A percentile compares a stretch with the other conserved stretches of the same genome.
These are phyloP conservation scores for Arthrobotrys musiformis DNA, from an alignment of 2,329 filamentous ascomycete genomes.

Conservation along the genomic window DNA sequence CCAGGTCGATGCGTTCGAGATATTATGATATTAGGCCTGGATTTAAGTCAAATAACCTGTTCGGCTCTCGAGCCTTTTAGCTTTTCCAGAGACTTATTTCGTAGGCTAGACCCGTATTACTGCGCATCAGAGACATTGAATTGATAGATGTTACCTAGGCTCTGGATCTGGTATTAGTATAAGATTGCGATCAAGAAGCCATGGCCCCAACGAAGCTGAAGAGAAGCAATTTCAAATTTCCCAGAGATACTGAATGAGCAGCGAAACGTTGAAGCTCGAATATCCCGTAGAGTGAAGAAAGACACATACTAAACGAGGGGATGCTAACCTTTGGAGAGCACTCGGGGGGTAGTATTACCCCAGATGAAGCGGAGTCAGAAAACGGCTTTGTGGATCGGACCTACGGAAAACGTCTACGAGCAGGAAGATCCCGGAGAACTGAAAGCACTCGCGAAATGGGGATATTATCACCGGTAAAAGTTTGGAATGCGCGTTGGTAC, in stretches of 20 bases:
- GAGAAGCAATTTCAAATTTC: slow-evolving; percentile 14
- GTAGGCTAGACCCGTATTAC: too few species aligned
- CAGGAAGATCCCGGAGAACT: not conserved
- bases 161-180: slow-evolving; percentile 9
- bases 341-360: slow-evolving; percentile 18
- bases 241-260: slow-evolving; percentile 21
- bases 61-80: too few species aligned
- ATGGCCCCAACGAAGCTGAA: slow-evolving; percentile 30
- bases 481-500: not conserved
- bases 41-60: too few species aligned
- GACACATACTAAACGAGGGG: slow-evolving; percentile 15
- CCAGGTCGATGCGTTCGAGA: too few species aligned
- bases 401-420: not conserved
- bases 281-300: not conserved
- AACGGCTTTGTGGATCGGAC: slow-evolving; percentile 4
- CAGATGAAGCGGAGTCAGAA: slow-evolving; percentile 19
- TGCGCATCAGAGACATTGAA: slow-evolving; percentile 14
- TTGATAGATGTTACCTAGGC: not conserved
- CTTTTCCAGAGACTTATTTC: too few species aligned
- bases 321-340: slow-evolving; percentile 15
- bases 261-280: slow-evolving; percentile 23
- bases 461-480: not conserved
- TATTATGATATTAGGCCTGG: too few species aligned
- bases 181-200: slow-evolving; percentile 12
- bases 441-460: not conserved